Evolutionary conservation across 306 rosid genomes (phyloP).

Genomic region (Geum urbanum): DNA sequence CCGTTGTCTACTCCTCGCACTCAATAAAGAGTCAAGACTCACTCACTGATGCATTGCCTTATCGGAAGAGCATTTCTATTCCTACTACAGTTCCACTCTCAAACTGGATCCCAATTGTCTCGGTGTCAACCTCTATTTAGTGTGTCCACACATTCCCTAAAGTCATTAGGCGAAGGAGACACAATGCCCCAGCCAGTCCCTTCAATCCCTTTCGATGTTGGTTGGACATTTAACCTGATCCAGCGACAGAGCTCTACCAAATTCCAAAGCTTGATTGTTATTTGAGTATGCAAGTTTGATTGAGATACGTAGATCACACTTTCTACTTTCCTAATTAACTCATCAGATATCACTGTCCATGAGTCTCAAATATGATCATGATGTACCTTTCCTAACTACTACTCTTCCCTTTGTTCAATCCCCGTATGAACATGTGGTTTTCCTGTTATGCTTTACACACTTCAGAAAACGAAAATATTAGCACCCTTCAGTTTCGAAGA

Average conservation of each 20-base stretch:
- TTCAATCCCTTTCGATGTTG: background rate
- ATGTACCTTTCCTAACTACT: background rate
- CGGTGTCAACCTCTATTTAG: background rate
- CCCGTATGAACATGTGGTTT: background rate
- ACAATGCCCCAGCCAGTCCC: background rate
- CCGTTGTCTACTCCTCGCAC: slow-evolving; percentile 41
- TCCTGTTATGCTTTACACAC: too few relatives aligned
- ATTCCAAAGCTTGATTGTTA: background rate
- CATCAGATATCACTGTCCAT: background rate
- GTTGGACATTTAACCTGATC: background rate
- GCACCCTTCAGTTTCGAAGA: background rate
- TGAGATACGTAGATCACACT: background rate
- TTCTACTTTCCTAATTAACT: background rate
- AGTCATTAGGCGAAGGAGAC: background rate
- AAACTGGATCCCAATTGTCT: background rate
- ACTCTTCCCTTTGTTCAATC: background rate
- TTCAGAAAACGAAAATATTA: background rate
- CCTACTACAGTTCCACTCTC: slow-evolving; percentile 8
- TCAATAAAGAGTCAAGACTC: too few relatives aligned
- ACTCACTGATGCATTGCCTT: slow-evolving; percentile 4
- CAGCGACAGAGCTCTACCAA: background rate
- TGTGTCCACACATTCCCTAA: background rate
- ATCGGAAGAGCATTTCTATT: slow-evolving; percentile 42
- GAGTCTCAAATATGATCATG: background rate
- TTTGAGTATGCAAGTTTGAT: background rate